phyloP scores from a whole-genome alignment of 352 stramenopile genomes.

The Elongisporangium anandrum region DNA sequence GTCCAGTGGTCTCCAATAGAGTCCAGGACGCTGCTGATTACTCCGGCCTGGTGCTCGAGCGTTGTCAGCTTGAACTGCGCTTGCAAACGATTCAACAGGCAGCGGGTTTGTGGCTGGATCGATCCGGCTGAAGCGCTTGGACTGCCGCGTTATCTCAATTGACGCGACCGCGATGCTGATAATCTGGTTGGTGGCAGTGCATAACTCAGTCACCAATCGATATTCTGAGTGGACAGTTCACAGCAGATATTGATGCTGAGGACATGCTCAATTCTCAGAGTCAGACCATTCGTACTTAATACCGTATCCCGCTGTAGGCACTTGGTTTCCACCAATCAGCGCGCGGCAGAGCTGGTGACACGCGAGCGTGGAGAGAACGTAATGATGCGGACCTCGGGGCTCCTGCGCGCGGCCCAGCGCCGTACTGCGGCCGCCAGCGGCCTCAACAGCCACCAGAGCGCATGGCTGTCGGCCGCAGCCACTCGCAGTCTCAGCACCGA shows the following conservation, averaged over 20 bases:
- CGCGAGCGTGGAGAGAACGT: background rate
- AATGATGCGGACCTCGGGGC: background rate
- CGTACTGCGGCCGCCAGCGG: background rate
- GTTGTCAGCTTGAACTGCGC: background rate
- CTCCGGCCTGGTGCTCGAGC: background rate
- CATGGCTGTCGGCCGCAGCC: background rate
- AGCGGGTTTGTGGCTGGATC: background rate
- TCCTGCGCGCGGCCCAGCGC: background rate
- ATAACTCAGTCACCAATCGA: background rate
- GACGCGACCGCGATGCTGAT: background rate
- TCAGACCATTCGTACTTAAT: background rate
- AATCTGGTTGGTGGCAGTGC: background rate
- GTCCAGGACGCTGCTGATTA: background rate
- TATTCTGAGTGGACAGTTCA: background rate
- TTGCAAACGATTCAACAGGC: background rate
- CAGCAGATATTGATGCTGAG: no score
- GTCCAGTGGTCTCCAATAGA: background rate
- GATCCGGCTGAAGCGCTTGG: no score
- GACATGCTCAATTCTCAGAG: background rate
- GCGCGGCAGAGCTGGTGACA: background rate
- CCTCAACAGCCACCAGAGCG: slow-evolving; percentile 2
- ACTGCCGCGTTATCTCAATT: background rate
- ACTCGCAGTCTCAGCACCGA: background rate
- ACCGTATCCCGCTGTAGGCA: background rate
- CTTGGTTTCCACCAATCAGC: background rate